Base-by-base conservation (phyloP, 2,329 filamentous ascomycete species). In the Fusarium buxicola region DNA sequence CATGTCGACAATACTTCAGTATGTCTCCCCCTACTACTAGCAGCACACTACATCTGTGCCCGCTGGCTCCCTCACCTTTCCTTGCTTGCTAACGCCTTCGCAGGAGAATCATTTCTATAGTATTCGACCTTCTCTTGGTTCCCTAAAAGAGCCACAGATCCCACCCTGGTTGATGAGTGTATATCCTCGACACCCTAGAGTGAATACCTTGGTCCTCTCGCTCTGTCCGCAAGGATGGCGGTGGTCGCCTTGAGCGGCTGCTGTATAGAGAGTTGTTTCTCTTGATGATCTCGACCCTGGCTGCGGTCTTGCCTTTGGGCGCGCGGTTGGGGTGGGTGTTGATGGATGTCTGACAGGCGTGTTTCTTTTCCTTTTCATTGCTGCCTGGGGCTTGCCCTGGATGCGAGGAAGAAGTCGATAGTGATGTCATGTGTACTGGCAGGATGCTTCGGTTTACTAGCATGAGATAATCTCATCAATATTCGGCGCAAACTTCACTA, bases 41-140 rank as follows among this genome's bases (percentile, higher is more conserved):
- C 32, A 49, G 21, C 4, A 21, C 6, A n/a, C n/a, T n/a, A n/a
- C 21, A 21, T 4, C 21, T 21, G 21, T 21, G 18, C 21, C 41
- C 40, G 11, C 46, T 18, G 15, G 24, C 32, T 85, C 83, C 90
- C 89, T 83, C 89, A 86, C 89, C 92, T 91, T 94, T 91, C 94
- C 91, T 91, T 90, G 83, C 5, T 18, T 40, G 35, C 34, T 49
- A 25, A 55, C 51, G 55, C 30, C 34, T 68, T 66, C 5, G 9
- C 76, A 82, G 76, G 80, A 92, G 91, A 94, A 94, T 94, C 92
- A 92, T 92, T 96, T 96, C 91, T 96, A 94, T 93, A 97, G 92
- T 94, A 89, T 85, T 92, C 88, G 88, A 93, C 90, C 86, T 84
- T 85, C 88, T 92, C 91, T 95, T 90, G 92, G 88, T 90, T 94